Evolutionary conservation across 768 basidiomycete species (phyloP).

Genomic region (Strobilomyces echinocephalus): DNA sequence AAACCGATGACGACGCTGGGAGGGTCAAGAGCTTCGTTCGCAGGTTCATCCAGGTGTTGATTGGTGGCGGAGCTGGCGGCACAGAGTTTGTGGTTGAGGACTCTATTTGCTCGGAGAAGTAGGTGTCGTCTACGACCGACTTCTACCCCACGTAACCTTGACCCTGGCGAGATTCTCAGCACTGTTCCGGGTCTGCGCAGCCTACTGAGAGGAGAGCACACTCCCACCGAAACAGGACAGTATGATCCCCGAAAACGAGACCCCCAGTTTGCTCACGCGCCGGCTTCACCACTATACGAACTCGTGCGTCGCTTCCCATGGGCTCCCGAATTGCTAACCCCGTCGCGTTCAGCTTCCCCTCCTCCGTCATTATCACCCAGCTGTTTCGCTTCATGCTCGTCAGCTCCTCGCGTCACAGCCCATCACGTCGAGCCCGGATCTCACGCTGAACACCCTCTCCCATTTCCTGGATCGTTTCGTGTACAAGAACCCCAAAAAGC

Average conservation of each 20-base stretch:
- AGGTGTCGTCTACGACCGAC: slow-evolving; percentile 16
- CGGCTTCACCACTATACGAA: slow-evolving; percentile 82
- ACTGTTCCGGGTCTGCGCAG: slow-evolving; percentile 42
- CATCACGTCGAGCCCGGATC: slow-evolving; percentile 79
- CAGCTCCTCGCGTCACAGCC: slow-evolving; percentile 73
- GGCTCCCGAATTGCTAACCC: background rate
- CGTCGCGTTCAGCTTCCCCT: slow-evolving; percentile 59
- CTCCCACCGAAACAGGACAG: slow-evolving; percentile 24
- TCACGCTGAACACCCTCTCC: slow-evolving; percentile 87
- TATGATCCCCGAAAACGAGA: slow-evolving; percentile 93
- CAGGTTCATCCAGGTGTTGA: slow-evolving; percentile 77
- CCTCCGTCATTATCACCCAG: slow-evolving; percentile 83
- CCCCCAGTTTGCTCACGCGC: slow-evolving; percentile 80
- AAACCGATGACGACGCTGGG: slow-evolving; percentile 53
- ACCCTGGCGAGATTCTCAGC: slow-evolving; percentile 42
- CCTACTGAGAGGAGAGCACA: slow-evolving; percentile 38
- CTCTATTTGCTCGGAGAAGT: slow-evolving; percentile 87
- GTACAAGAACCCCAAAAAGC: slow-evolving; percentile 90
- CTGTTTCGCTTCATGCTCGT: slow-evolving; percentile 78
- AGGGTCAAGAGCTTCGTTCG: slow-evolving; percentile 79
- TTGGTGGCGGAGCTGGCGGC: slow-evolving; percentile 63
- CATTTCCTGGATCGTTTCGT: slow-evolving; percentile 97
- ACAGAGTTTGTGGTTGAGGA: slow-evolving; percentile 84
- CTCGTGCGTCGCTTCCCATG: slow-evolving; percentile 49
- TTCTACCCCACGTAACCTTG: background rate